These are phyloP conservation scores for Stachybotrys chlorohalonatus DNA, from an alignment of 2,329 filamentous ascomycete species.

Conservation along the genomic window DNA sequence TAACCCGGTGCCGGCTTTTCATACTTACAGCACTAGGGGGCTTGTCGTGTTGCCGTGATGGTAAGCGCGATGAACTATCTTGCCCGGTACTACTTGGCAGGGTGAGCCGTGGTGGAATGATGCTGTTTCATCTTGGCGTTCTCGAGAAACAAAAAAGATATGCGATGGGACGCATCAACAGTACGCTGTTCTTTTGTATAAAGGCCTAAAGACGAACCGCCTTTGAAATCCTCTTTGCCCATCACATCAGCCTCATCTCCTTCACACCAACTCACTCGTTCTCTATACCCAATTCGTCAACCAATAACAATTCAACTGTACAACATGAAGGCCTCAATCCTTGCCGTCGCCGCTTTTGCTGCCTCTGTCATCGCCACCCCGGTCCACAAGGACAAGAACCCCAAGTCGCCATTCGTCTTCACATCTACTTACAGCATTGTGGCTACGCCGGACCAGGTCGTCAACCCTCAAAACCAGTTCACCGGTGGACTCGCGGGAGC, in stretches of 20 bases:
- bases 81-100: too few relatives aligned
- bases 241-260: not conserved
- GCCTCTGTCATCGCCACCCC: not conserved
- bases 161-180: too few relatives aligned
- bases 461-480: slow-evolving; percentile 26
- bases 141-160: too few relatives aligned
- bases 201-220: too few relatives aligned
- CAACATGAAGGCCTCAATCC: not conserved
- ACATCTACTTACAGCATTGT: slow-evolving; percentile 38
- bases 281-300: not conserved
- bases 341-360: not conserved
- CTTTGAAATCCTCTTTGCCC: too few relatives aligned
- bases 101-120: too few relatives aligned
- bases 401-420: slow-evolving; percentile 23
- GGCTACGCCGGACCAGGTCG: slow-evolving; percentile 40
- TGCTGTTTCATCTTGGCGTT: too few relatives aligned
- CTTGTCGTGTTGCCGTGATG: too few relatives aligned
- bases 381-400: not conserved
- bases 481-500: slow-evolving; percentile 33
- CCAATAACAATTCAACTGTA: not conserved
- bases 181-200: too few relatives aligned
- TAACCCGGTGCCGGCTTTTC: too few relatives aligned
- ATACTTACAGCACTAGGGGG: too few relatives aligned
- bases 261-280: not conserved
- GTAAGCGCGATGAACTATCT: too few relatives aligned